A percentile compares a stretch with the other conserved stretches of the same genome.
phyloP scores from a whole-genome alignment of 2,329 filamentous ascomycete genomes.

The Fusarium azukiicola region DNA sequence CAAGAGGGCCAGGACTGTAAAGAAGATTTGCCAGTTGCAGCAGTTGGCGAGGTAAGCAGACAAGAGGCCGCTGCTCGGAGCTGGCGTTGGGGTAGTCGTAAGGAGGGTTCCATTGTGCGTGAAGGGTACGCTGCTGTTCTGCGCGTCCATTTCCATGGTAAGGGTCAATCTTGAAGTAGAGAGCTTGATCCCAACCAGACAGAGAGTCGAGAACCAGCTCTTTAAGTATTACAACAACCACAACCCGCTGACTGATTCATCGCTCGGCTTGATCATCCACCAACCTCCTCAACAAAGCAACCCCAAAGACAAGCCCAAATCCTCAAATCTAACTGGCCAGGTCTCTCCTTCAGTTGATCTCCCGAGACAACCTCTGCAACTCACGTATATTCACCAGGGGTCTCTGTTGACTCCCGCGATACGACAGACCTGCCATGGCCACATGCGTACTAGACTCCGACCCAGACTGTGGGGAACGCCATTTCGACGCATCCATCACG shows the following conservation, averaged over 20 bases:
- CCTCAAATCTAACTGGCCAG: background rate
- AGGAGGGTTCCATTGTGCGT: constrained; percentile 25
- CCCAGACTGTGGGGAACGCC: constrained; percentile 19
- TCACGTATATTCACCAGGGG: background rate
- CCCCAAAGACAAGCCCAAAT: background rate
- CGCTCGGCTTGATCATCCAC: background rate
- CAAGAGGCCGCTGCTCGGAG: constrained; percentile 23
- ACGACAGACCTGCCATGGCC: constrained; percentile 33
- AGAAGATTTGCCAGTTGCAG: constrained; percentile 38
- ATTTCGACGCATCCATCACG: background rate
- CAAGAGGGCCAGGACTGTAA: constrained; percentile 58
- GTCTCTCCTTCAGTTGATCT: background rate
- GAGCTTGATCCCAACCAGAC: background rate
- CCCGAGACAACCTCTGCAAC: constrained; percentile 1
- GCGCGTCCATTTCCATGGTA: constrained; percentile 8
- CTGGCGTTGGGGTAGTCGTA: background rate
- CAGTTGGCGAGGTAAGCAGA: constrained; percentile 29
- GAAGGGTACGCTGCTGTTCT: background rate
- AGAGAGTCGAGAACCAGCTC: background rate
- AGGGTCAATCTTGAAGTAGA: background rate
- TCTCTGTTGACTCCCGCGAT: constrained; percentile 30
- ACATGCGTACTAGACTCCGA: constrained; percentile 53
- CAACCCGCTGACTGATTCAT: background rate
- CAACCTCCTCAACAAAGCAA: background rate
- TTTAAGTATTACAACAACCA: background rate